Base-by-base conservation (phyloP, 768 basidiomycete genomes). In the Tulasnella sp. region DNA sequence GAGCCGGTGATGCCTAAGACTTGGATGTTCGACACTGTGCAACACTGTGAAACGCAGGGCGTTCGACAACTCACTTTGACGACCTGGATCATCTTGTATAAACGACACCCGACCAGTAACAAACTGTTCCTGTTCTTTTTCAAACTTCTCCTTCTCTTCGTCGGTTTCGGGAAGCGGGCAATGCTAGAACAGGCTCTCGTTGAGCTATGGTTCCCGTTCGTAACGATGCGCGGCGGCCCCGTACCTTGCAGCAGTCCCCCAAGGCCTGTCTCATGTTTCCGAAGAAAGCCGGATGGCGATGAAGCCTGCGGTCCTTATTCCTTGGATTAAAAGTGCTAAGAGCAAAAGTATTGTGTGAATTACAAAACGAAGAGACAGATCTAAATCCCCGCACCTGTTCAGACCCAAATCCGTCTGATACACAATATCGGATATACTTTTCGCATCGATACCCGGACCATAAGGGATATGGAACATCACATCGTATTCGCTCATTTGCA, bases 231-330 rank as follows among this genome's bases (percentile, higher is more conserved):
- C 80, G n/a, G n/a, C n/a, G n/a, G n/a, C 79, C 11, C 78, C 48
- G 16, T 51, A 89, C 89, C 85, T 89, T 89, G 82, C 90, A 91
- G 79, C 89, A 90, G 75, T 91, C 90, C 78, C 88, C 89, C n/a
- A 90, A 77, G 70, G 88, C 88, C 78, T 91, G 89, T 73, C 85
- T 81, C 81, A 88, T 86, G 0, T 86, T 88, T 5, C 90, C 90
- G 79, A 90, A 90, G 82, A 89, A 91, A 0, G 89, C 89, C 11
- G 88, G 87, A 79, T 91, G 90, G 40, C 89, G 88, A 84, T 91
- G 90, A 4, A 91, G 85, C 2, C 87, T 84, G 18, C 90, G 85
- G 15, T 85, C 86, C 79, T 90, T 88, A 83, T 91, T 90, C 84
- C 89, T 90, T 1, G 89, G 89, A 77, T 90, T 90, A 82, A 87